Base-by-base conservation (phyloP, 1,139 yeast species). In the Barnettozyma hawaiiensis region DNA sequence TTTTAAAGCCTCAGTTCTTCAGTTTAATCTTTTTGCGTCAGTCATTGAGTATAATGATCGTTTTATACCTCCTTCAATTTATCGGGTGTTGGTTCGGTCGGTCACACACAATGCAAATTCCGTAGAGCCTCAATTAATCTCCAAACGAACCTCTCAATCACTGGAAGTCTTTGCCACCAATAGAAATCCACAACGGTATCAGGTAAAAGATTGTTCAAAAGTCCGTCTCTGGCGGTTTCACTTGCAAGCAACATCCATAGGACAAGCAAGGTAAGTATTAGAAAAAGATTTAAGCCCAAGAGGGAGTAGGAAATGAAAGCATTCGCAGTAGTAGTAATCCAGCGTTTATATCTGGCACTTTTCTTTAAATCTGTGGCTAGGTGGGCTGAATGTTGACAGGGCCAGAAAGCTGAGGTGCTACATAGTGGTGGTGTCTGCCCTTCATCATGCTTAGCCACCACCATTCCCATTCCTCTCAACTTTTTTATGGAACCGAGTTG, bases 101-200 rank as follows among this genome's bases (percentile, higher is more conserved):
- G n/a, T n/a, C n/a, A n/a, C n/a, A n/a, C n/a, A n/a, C n/a, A n/a
- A 15, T 26, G 29, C 26, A 24, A 27, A 14, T 3, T 19, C 12
- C 21, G 28, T 15, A 37, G 14, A 16, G 33, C 33, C 14, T 42
- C 45, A 11, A 42, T 12, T 5, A 42, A n/a, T 20, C 16, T 32
- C 45, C 45, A 42, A 5, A 21, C 31, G 22, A 16, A 24, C 28
- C 31, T 38, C 20, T 42, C 45, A 5, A 39, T 7, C 3, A 26
- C 22, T 2, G 45, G 41, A 4, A 42, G 9, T 21, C 31, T 34
- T 39, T 42, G 45, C 45, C 45, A 42, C 45, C 45, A 42, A 19
- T 38, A 42, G 11, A 42, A 11, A 22, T 42, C 45, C 11, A 22
- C 24, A 12, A 31, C 10, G 16, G 29, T 29, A 15, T 32, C 24